A percentile compares a stretch with the other conserved stretches of the same genome.
These are phyloP conservation scores for Trypanosoma theileri DNA, from an alignment of 208 protist species.

Conservation along the genomic window DNA sequence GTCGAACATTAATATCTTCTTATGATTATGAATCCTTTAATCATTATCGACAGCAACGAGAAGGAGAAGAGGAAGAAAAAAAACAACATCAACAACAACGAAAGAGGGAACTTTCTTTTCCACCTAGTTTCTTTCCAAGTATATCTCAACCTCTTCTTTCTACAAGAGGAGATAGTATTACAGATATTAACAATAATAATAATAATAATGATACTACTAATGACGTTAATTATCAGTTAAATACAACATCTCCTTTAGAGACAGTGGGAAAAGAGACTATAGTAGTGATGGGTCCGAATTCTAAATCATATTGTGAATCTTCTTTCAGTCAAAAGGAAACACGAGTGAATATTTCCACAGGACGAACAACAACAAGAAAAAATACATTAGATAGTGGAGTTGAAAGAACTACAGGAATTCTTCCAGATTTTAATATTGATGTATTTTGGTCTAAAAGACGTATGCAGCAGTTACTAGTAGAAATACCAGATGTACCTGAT, in stretches of 20 bases:
- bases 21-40: background rate
- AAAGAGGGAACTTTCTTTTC: background rate
- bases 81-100: no score
- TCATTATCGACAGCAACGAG: background rate
- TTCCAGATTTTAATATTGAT: slow-evolving; percentile 14
- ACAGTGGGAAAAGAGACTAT: background rate
- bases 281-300: background rate
- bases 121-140: background rate
- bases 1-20: background rate
- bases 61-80: background rate
- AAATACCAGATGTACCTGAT: slow-evolving; percentile 26
- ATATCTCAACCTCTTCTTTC: background rate
- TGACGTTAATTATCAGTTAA: background rate
- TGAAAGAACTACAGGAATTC: background rate
- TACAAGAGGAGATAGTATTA: background rate
- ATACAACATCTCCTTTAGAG: background rate
- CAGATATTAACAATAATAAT: background rate
- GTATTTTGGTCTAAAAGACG: slow-evolving; percentile 17
- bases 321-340: slow-evolving; percentile 3
- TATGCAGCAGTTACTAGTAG: slow-evolving; percentile 18
- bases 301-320: slow-evolving; percentile 1
- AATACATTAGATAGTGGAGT: background rate
- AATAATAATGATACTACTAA: background rate
- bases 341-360: background rate
- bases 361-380: background rate